Base-by-base conservation (phyloP, 495 filamentous ascomycete species). In the Penicillium turbatum region DNA sequence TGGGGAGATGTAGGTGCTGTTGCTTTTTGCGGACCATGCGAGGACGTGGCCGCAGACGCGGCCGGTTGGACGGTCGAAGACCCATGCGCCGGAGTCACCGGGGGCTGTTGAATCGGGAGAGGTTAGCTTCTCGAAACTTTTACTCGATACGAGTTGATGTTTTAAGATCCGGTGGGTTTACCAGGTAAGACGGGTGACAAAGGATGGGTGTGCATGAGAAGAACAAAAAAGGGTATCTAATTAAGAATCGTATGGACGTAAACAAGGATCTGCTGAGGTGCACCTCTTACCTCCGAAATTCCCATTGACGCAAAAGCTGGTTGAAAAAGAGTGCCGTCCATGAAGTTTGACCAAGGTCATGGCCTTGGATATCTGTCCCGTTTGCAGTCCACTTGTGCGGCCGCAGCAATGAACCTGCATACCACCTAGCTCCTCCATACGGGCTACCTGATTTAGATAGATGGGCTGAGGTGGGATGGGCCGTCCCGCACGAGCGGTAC, bases 71-170 rank as follows among this genome's bases (percentile, higher is more conserved):
- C 89, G 87, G 56, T 95, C 88, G 51, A 96, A 85, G 13, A 97
- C 81, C 92, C 92, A 97, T 15, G 92, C 90, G 13, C 92, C 92
- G 10, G 87, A 92, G 65, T 97, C 92, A 16, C 92, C 92, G 19
- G 89, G 90, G 36, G 90, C 85, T 82, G 54, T 27, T 48, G 26
- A 2, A 27, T 21, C 9, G 36, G 42, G 46, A 30, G 51, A 52
- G 55, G 45, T 62, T 68, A 65, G 65, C 59, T 54, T 59, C 17
- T 19, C 32, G 37, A 42, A 49, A 53, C 51, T 32, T 49, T 59
- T 66, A 64, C 63, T 64, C 38, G 31, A 61, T 61, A 66, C 53
- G 56, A 38, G 37, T 12, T 6, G 26, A 35, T 39, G 39, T 12
- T 26, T 47, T 60, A 48, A 39, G 26, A 54, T 44, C 21, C 35